These are phyloP conservation scores for Aspergillus jensenii DNA, from an alignment of 2,329 filamentous ascomycete species.

Conservation along the genomic window DNA sequence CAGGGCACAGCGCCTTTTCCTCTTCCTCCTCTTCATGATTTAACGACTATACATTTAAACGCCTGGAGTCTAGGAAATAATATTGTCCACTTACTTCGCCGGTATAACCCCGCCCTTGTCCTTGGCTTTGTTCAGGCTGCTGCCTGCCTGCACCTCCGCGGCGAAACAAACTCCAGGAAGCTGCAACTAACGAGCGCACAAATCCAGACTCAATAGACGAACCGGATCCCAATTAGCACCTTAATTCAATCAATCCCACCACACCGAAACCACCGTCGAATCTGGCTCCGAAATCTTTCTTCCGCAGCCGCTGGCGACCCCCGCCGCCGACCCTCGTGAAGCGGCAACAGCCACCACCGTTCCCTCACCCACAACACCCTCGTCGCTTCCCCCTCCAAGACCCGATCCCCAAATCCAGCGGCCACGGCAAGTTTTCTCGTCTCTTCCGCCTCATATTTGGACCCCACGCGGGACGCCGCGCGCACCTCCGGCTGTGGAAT, in stretches of 20 bases:
- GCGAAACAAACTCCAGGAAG: neutral
- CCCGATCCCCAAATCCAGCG: conserved; percentile 8
- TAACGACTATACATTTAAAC: too few species aligned
- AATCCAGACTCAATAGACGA: neutral
- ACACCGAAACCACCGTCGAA: neutral
- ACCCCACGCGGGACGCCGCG: conserved; percentile 62
- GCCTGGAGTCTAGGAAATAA: too few species aligned
- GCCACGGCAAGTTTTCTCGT: conserved; percentile 38
- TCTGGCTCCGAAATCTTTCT: conserved; percentile 27
- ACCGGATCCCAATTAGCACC: neutral
- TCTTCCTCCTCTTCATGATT: too few species aligned
- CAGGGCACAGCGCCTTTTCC: too few species aligned
- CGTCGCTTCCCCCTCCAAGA: conserved; percentile 18
- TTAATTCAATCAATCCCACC: neutral
- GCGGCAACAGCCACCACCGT: conserved; percentile 14
- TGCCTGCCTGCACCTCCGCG: neutral
- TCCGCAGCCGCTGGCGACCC: conserved; percentile 21
- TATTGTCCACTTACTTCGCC: too few species aligned
- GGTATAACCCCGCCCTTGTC: too few species aligned
- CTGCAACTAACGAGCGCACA: neutral
- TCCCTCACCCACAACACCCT: conserved; percentile 15
- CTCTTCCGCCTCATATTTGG: conserved; percentile 63
- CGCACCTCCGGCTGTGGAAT: conserved; percentile 64
- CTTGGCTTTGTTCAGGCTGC: too few species aligned
- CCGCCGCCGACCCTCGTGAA: conserved; percentile 18